Evolutionary conservation across 1,284 basidiomycete genomes (phyloP).

Genomic region (Cystobasidiaceae sp.): DNA sequence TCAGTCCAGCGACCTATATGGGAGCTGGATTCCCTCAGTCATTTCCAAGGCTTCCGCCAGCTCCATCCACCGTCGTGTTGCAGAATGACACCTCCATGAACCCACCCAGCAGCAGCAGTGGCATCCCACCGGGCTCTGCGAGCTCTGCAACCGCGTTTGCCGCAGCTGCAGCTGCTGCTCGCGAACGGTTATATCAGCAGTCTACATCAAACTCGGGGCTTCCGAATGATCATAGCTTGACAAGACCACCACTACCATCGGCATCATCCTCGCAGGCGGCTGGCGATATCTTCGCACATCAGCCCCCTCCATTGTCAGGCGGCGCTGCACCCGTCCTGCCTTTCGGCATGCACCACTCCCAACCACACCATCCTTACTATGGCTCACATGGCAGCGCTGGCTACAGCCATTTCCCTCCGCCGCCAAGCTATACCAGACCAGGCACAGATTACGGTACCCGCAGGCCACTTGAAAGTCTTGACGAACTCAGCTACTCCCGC

Average conservation of each 20-base stretch:
- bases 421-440: too few species aligned
- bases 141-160: not conserved
- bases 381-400: not conserved
- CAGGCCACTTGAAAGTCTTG: not conserved
- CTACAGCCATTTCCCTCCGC: not conserved
- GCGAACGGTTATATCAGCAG: too few species aligned
- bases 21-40: slow-evolving; percentile 18
- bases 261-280: not conserved
- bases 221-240: too few species aligned
- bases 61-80: too few species aligned
- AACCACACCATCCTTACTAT: not conserved
- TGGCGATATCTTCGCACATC: slow-evolving; percentile 14
- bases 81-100: not conserved
- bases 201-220: too few species aligned
- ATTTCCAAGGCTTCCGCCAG: too few species aligned
- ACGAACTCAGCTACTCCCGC: not conserved
- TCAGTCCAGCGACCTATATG: slow-evolving; percentile 24
- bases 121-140: not conserved
- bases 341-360: not conserved
- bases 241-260: too few species aligned
- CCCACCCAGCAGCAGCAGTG: slow-evolving; percentile 8
- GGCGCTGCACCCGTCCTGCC: not conserved
- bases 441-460: not conserved
- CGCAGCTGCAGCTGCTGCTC: not conserved
- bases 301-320: slow-evolving; percentile 8